These are phyloP conservation scores for Puccinia hordei DNA, from an alignment of 1,284 basidiomycete genomes.

Conservation along the genomic window DNA sequence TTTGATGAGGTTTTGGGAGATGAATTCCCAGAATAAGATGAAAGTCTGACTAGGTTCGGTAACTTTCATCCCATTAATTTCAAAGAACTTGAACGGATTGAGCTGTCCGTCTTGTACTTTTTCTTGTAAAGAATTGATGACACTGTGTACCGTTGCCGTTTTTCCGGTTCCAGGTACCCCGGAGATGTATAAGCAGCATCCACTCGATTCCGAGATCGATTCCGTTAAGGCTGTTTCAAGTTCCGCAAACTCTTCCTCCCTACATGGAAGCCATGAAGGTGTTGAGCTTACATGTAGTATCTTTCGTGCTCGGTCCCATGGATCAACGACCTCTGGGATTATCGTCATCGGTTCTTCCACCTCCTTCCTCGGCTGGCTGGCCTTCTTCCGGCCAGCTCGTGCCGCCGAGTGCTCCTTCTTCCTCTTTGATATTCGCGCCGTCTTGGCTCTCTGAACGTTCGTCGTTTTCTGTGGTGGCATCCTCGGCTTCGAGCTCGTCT, in stretches of 20 bases:
- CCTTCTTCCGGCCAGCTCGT: slow-evolving; percentile 3
- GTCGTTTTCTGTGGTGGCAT: slow-evolving; percentile 28
- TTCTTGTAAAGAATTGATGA: slow-evolving; percentile 80
- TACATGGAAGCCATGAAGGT: slow-evolving; percentile 84
- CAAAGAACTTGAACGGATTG: slow-evolving; percentile 91
- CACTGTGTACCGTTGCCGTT: slow-evolving; percentile 93
- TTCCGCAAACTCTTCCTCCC: slow-evolving; percentile 80
- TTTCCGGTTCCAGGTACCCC: slow-evolving; percentile 98
- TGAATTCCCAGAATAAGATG: slow-evolving; percentile 81
- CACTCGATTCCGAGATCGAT: slow-evolving; percentile 85
- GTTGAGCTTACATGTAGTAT: slow-evolving; percentile 89
- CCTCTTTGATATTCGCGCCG: slow-evolving; percentile 14
- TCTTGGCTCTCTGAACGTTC: slow-evolving; percentile 1
- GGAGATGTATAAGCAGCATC: slow-evolving; percentile 94
- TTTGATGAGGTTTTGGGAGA: slow-evolving; percentile 58
- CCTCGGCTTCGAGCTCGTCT: too few relatives aligned
- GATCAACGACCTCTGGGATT: slow-evolving; percentile 62
- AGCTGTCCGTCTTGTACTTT: slow-evolving; percentile 82
- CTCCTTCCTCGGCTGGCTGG: not conserved
- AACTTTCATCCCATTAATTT: slow-evolving; percentile 94
- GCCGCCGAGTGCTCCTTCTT: slow-evolving; percentile 16
- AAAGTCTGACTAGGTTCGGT: slow-evolving; percentile 86
- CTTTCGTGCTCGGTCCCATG: slow-evolving; percentile 81
- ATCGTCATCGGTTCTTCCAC: not conserved
- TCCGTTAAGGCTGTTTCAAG: slow-evolving; percentile 79